phyloP scores from a whole-genome alignment of 2,329 filamentous ascomycete genomes.

The Alternaria triticina region DNA sequence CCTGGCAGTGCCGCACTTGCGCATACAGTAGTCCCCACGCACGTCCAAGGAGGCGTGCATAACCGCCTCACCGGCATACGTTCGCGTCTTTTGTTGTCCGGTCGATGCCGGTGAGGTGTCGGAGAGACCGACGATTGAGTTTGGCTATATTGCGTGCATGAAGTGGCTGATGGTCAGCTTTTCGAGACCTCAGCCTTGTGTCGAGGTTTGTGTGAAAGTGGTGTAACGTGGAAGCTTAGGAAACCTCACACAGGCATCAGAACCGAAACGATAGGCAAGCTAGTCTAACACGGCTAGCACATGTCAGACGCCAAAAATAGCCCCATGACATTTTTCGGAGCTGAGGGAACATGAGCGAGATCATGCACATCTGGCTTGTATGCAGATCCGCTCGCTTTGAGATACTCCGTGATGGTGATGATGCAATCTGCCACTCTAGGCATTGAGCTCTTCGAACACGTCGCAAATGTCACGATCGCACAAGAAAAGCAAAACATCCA shows the following conservation, averaged over 20 bases:
- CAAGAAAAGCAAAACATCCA: not conserved
- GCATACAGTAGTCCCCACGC: not conserved
- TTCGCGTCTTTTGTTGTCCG: not conserved
- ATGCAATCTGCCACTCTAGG: not conserved
- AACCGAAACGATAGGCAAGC: conserved; percentile 2
- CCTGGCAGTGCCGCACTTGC: conserved; percentile 2
- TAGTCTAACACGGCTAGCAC: conserved; percentile 1
- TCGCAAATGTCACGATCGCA: not conserved
- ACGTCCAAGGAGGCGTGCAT: conserved; percentile 3
- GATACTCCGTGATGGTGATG: not conserved
- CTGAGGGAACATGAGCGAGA: conserved; percentile 9
- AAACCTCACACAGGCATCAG: conserved; percentile 7
- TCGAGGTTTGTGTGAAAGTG: not conserved
- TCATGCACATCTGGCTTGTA: not conserved
- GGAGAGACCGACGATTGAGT: not conserved
- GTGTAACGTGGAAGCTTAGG: conserved; percentile 13
- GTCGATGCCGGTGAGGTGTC: not conserved
- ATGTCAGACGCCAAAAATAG: conserved; percentile 27
- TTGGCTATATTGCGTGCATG: not conserved
- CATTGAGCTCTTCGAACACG: not conserved
- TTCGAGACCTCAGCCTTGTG: not conserved
- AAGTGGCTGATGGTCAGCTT: not conserved
- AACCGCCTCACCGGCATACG: not conserved
- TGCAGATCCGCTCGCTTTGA: not conserved
- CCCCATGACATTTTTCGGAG: conserved; percentile 6